Percentiles rank a stretch among this genome's conserved stretches.
phyloP scores from a whole-genome alignment of 73 alveolate species.

The Symbiodinium pilosum region DNA sequence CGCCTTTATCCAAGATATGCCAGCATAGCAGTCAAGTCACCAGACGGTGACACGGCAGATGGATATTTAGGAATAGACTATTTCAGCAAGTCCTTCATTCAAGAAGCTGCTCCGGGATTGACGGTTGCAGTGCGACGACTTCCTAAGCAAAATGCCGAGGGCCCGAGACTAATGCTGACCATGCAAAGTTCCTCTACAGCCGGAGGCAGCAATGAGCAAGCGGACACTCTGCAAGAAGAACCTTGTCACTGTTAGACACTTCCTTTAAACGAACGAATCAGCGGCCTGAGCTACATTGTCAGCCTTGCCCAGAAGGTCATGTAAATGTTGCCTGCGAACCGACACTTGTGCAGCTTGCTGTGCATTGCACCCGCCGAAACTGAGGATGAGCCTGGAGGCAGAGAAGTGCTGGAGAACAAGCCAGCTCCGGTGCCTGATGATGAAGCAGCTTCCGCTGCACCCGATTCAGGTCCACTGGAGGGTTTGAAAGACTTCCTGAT shows the following conservation, averaged over 20 bases:
- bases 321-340: no score
- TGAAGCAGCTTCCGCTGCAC: background rate
- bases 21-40: slow-evolving; percentile 28
- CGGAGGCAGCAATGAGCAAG: background rate
- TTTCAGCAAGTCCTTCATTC: background rate
- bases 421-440: background rate
- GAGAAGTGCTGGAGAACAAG: background rate
- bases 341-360: no score
- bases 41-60: slow-evolving; percentile 51
- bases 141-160: slow-evolving; percentile 14
- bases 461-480: slow-evolving; percentile 38
- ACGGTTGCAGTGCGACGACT: background rate
- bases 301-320: no score
- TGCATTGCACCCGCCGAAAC: no score
- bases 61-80: background rate
- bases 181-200: background rate
- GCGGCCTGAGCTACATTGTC: no score
- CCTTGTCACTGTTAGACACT: background rate
- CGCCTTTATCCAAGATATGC: slow-evolving; percentile 41
- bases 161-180: slow-evolving; percentile 24
- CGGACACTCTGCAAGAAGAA: background rate
- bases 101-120: slow-evolving; percentile 27
- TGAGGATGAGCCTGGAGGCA: background rate
- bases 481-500: slow-evolving; percentile 52
- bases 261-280: no score